Base-by-base conservation (phyloP, 2,329 filamentous ascomycete species). In the Fusarium pseudograminearum region DNA sequence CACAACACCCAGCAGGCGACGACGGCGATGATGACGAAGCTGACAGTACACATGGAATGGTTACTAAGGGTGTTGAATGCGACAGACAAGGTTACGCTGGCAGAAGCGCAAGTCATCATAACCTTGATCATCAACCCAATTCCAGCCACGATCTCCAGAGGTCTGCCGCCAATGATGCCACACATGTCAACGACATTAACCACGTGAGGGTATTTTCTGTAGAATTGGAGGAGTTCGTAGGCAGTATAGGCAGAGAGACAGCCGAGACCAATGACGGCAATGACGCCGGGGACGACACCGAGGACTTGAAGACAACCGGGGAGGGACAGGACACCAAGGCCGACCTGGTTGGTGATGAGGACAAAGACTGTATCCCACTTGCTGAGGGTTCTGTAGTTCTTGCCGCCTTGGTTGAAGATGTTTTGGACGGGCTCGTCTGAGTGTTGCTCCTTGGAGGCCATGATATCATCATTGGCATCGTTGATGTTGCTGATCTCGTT, bases 101-200 rank as follows among this genome's bases (percentile, higher is more conserved):
- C 89, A 65, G 90, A 83, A 26, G 87, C 89, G 80, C 87, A 85
- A 66, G 91, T 91, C 78, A 90, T 90, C 51, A 88, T 91, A 74
- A 91, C 91, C 82, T 92, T 92, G 67, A 91, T 77, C 47, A 91
- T 77, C 77, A 92, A 89, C 85, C 91, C 91, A 70, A 89, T 80
- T 3, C 88, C 73, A 1, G 73, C 72, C 16, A 74, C 51, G 4
- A 73, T 50, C 22, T 75, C 73, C 10, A 76, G 66, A 0, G 72
- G 72, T 4, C 56, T 36, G 0, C 75, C 73, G 6, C 67, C 80
- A 81, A 86, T 66, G 81, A 86, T 73, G 83, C 84, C 73, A 85
- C 85, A 85, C 86, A 92, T 88, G 70, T 92, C 90, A 69, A 89
- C 91, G 7, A 91, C 88, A 77, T 91, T 90, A 65, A 89, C 87